These are phyloP conservation scores for Zygotorulaspora danielsina DNA, from an alignment of 805 yeast genomes.

Conservation along the genomic window DNA sequence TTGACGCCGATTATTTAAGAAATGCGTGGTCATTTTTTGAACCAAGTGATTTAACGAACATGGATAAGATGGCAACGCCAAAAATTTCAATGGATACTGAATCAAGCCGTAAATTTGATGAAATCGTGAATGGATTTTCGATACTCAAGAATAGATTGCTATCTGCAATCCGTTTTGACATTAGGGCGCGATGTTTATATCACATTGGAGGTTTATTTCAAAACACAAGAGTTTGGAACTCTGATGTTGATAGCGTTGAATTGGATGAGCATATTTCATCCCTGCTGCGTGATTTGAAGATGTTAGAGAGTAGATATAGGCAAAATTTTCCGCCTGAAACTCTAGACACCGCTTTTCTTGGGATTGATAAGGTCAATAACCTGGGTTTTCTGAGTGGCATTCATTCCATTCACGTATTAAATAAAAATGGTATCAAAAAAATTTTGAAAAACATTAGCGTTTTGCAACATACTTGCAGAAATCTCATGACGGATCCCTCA, in stretches of 20 bases:
- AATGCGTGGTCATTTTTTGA: slow-evolving; percentile 41
- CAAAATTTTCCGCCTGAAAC: slow-evolving; percentile 20
- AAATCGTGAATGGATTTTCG: slow-evolving; percentile 18
- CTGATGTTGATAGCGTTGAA: slow-evolving; percentile 32
- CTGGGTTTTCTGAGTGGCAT: slow-evolving; percentile 27
- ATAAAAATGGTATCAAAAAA: slow-evolving; percentile 32
- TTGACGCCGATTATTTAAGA: slow-evolving; percentile 34
- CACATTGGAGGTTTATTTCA: slow-evolving; percentile 29
- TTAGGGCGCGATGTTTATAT: slow-evolving; percentile 29
- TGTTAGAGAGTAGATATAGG: slow-evolving; percentile 27
- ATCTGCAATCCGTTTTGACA: slow-evolving; percentile 29
- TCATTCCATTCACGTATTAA: slow-evolving; percentile 24
- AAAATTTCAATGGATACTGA: slow-evolving; percentile 24
- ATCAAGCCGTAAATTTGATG: slow-evolving; percentile 19
- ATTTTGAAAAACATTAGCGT: slow-evolving; percentile 31
- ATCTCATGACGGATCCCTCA: slow-evolving; percentile 21
- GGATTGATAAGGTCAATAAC: slow-evolving; percentile 25
- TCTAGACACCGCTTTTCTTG: slow-evolving; percentile 24
- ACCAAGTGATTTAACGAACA: slow-evolving; percentile 26
- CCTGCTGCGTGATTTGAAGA: slow-evolving; percentile 27
- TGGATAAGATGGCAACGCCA: slow-evolving; percentile 14
- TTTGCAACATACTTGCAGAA: slow-evolving; percentile 31
- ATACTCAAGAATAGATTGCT: slow-evolving; percentile 20
- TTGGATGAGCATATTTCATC: slow-evolving; percentile 28
- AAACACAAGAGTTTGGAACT: slow-evolving; percentile 28